phyloP scores from a whole-genome alignment of 1,139 yeast species.

The Barnettozyma hawaiiensis region DNA sequence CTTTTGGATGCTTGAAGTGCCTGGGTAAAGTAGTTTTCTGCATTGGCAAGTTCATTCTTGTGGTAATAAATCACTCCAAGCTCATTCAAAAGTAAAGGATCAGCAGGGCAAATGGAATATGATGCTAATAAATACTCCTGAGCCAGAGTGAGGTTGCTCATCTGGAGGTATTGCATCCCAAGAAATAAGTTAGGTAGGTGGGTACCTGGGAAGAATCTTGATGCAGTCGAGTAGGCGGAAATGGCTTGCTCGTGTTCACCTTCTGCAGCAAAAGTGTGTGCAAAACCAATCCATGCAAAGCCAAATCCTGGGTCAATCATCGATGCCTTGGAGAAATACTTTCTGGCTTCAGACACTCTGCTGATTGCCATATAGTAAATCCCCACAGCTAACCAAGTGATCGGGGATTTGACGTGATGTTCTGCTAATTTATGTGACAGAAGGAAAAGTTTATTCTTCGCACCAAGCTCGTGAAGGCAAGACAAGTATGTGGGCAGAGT shows the following conservation, averaged over 20 bases:
- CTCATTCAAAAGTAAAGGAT: slow-evolving; percentile 86
- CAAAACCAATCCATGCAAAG: slow-evolving; percentile 98
- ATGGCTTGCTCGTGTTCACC: slow-evolving; percentile 99
- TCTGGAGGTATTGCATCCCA: slow-evolving; percentile 94
- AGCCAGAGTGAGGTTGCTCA: slow-evolving; percentile 76
- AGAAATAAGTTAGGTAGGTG: slow-evolving; percentile 85
- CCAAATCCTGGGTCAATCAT: slow-evolving; percentile 86
- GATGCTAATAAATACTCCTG: slow-evolving; percentile 81
- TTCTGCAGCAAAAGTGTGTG: slow-evolving; percentile 95
- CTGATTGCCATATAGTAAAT: slow-evolving; percentile 76
- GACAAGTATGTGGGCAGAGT: slow-evolving; percentile 77
- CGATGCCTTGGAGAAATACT: slow-evolving; percentile 86
- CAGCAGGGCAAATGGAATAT: slow-evolving; percentile 70
- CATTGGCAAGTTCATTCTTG: slow-evolving; percentile 58
- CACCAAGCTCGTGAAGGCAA: slow-evolving; percentile 80
- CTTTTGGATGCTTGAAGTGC: slow-evolving; percentile 69
- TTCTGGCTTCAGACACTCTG: slow-evolving; percentile 76
- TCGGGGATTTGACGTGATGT: slow-evolving; percentile 72
- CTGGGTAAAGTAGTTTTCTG: slow-evolving; percentile 65
- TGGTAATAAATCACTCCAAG: slow-evolving; percentile 87
- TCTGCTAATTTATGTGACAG: slow-evolving; percentile 86
- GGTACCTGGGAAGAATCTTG: slow-evolving; percentile 88
- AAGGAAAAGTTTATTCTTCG: slow-evolving; percentile 72
- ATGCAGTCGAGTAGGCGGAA: slow-evolving; percentile 94
- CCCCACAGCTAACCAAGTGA: slow-evolving; percentile 92